Base-by-base conservation (phyloP, 2,329 filamentous ascomycete genomes). In the Colletotrichum acutatum region DNA sequence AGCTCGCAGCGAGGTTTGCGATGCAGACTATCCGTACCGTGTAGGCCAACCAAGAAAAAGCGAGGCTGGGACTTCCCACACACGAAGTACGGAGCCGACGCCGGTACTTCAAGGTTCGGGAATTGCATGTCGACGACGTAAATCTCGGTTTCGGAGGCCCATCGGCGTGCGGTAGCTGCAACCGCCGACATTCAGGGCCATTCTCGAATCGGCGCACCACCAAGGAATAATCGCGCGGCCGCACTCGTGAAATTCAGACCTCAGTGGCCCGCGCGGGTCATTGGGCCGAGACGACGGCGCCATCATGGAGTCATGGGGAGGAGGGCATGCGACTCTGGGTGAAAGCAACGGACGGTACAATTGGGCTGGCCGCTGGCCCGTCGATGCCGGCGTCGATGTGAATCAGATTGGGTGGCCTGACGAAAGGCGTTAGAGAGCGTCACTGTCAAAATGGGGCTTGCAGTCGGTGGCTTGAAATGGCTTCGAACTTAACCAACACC, bases 391-490 rank as follows among this genome's bases (percentile, higher is more conserved):
- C 32, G 30, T 59, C 30, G 65, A 53, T 59, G n/a, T 56, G 32
- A 37, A 24, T 5, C 19, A 32, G 42, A 11, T 30, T 58, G 64
- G 37, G 68, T 69, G 59, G 66, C 32, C 59, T 60, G 66, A 64
- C 69, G 58, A 59, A 46, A 42, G 37, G 64, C 68, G 65, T 71
- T 32, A 42, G n/a, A 58, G 14, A 58, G 24, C 53, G 65, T 72
- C 69, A 34, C 71, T 66, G 66, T 66, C 71, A 65, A 65, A 57
- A 61, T 19, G 70, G 70, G 60, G 67, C 70, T 72, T 61, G 56
- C 56, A 57, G 49, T 70, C 60, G 52, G 71, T 73, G 71, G 71
- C 71, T 73, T 66, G 54, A 42, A 49, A 62, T 66, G 30, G 66
- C 54, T 65, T 37, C 32, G n/a, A 34, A 24, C 19, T 53, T 53